Conservation (phyloP, 2,329 filamentous ascomycete genomes). For the Metarhizium anisopliae region DNA sequence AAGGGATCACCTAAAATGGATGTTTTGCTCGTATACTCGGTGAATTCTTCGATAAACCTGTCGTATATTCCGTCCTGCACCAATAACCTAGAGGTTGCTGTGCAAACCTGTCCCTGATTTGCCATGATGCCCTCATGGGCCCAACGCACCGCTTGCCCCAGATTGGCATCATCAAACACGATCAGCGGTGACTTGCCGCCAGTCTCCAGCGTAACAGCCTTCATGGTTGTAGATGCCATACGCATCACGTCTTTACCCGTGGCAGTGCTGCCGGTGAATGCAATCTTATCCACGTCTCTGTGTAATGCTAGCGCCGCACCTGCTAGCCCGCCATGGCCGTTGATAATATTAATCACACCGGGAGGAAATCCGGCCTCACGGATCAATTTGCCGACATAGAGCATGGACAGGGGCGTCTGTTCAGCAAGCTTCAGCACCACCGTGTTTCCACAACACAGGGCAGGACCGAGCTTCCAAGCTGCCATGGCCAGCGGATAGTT, state of each 20-base stretch:
- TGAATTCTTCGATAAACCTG: constrained; percentile 54
- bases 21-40: constrained; percentile 41
- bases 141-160: constrained; percentile 54
- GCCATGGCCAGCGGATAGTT: constrained; percentile 72
- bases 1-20: constrained; percentile 58
- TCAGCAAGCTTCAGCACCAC: constrained; percentile 51
- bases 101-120: constrained; percentile 53
- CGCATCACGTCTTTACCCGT: constrained; percentile 65
- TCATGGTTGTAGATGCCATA: constrained; percentile 49
- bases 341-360: constrained; percentile 64
- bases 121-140: constrained; percentile 34
- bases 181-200: constrained; percentile 52
- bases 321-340: constrained; percentile 54
- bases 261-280: constrained; percentile 62
- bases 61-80: constrained; percentile 50
- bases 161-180: constrained; percentile 50
- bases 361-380: constrained; percentile 64
- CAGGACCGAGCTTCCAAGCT: constrained; percentile 68
- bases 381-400: constrained; percentile 54
- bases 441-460: constrained; percentile 59
- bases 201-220: constrained; percentile 51
- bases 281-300: constrained; percentile 58
- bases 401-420: constrained; percentile 50
- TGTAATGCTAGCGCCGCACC: constrained; percentile 58
- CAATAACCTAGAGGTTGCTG: constrained; percentile 48